Percentiles rank a stretch among this genome's conserved stretches.
phyloP scores from a whole-genome alignment of 2,329 filamentous ascomycete species.

The Penicillium sp. region DNA sequence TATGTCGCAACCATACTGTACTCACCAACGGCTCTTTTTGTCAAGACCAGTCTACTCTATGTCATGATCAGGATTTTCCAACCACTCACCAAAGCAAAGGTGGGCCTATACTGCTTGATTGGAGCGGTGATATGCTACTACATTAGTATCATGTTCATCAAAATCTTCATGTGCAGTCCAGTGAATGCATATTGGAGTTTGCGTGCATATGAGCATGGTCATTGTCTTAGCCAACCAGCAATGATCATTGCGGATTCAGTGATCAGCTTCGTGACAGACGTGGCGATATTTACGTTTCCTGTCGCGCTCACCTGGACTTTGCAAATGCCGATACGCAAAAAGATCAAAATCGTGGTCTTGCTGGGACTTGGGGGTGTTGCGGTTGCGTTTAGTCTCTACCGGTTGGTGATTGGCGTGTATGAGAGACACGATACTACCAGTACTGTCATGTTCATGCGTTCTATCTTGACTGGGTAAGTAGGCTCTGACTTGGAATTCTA shows the following conservation, averaged over 20 bases:
- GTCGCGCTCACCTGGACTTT: constrained; percentile 15
- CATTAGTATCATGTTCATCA: constrained; percentile 18
- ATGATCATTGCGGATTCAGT: constrained; percentile 19
- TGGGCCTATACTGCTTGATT: constrained; percentile 13
- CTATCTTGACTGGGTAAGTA: neutral
- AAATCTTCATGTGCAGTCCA: constrained; percentile 19
- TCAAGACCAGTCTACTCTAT: constrained; percentile 16
- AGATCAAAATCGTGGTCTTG: constrained; percentile 10
- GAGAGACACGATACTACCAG: constrained; percentile 1
- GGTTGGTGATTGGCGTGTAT: constrained; percentile 14
- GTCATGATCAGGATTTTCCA: constrained; percentile 16
- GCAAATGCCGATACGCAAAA: constrained; percentile 6
- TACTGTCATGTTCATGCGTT: neutral
- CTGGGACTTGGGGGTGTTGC: constrained; percentile 17
- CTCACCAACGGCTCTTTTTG: constrained; percentile 15
- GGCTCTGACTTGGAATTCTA: neutral
- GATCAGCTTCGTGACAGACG: constrained; percentile 18
- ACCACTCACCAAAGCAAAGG: constrained; percentile 6
- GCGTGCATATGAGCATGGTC: neutral
- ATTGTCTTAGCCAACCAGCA: constrained; percentile 12
- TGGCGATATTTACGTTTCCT: constrained; percentile 17
- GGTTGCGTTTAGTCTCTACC: constrained; percentile 19
- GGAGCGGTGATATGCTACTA: constrained; percentile 15
- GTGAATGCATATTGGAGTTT: constrained; percentile 16
- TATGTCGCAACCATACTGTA: constrained; percentile 18